phyloP scores from a whole-genome alignment of 345 rosid species.

The Hibiscus syriacus region DNA sequence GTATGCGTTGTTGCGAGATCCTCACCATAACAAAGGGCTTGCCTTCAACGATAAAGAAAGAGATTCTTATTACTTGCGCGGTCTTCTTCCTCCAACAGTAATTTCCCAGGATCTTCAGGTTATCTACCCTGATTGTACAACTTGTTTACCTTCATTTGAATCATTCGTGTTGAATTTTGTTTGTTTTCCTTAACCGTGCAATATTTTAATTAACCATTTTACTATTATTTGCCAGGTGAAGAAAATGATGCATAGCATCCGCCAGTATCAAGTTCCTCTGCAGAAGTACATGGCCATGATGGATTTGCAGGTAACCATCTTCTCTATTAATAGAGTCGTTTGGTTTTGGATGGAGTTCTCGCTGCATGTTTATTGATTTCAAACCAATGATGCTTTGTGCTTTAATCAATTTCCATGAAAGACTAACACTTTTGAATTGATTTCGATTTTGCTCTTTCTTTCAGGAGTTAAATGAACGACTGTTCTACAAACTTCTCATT shows the following conservation, averaged over 20 bases:
- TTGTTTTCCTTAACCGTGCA: neutral
- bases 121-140: neutral
- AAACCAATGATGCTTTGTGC: neutral
- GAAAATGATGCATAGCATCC: slow-evolving; percentile 78
- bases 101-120: slow-evolving; percentile 93
- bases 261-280: slow-evolving; percentile 81
- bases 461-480: slow-evolving; percentile 81
- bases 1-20: slow-evolving; percentile 88
- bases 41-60: slow-evolving; percentile 81
- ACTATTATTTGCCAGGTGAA: slow-evolving; percentile 43
- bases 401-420: neutral
- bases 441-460: slow-evolving; percentile 3
- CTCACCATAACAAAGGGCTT: slow-evolving; percentile 95
- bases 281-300: slow-evolving; percentile 96
- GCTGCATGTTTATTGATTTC: neutral
- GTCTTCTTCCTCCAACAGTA: slow-evolving; percentile 88
- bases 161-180: neutral
- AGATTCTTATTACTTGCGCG: slow-evolving; percentile 82
- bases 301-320: slow-evolving; percentile 74
- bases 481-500: slow-evolving; percentile 88
- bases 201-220: slow-evolving; percentile 4
- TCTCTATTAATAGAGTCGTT: neutral
- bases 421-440: slow-evolving; percentile 13
- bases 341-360: neutral
- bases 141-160: neutral